phyloP scores from a whole-genome alignment of 2,329 filamentous ascomycete genomes.

The Epichloe typhina region DNA sequence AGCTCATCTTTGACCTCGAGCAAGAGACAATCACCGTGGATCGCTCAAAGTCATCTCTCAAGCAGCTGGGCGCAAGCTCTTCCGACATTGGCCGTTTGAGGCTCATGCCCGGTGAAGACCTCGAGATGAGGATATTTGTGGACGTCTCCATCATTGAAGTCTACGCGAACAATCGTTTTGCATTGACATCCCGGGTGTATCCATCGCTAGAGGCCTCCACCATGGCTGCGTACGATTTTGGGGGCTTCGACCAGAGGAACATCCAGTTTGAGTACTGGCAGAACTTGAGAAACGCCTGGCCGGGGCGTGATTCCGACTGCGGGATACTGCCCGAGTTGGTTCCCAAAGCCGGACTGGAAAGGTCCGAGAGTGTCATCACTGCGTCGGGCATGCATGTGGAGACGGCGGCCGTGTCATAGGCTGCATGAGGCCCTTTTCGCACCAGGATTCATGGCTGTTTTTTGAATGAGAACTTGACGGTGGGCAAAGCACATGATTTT shows the following conservation, averaged over 20 bases:
- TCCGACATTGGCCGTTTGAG: constrained; percentile 2
- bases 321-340: constrained; percentile 4
- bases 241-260: background rate
- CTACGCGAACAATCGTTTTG: constrained; percentile 12
- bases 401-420: constrained; percentile 2
- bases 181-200: constrained; percentile 12
- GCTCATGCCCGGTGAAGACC: constrained; percentile 9
- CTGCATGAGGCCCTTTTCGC: background rate
- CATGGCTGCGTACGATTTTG: background rate
- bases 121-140: constrained; percentile 10
- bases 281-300: constrained; percentile 3
- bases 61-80: constrained; percentile 1
- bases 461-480: too few species aligned
- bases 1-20: constrained; percentile 8
- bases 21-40: constrained; percentile 9
- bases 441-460: too few species aligned
- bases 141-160: constrained; percentile 12
- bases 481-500: too few species aligned
- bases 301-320: background rate
- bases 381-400: background rate
- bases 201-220: constrained; percentile 7
- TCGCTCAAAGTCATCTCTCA: constrained; percentile 8
- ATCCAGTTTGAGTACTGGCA: constrained; percentile 3
- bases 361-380: background rate
- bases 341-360: background rate